These are phyloP conservation scores for Agaricus bisporus DNA, from an alignment of 768 basidiomycete genomes.

Conservation along the genomic window DNA sequence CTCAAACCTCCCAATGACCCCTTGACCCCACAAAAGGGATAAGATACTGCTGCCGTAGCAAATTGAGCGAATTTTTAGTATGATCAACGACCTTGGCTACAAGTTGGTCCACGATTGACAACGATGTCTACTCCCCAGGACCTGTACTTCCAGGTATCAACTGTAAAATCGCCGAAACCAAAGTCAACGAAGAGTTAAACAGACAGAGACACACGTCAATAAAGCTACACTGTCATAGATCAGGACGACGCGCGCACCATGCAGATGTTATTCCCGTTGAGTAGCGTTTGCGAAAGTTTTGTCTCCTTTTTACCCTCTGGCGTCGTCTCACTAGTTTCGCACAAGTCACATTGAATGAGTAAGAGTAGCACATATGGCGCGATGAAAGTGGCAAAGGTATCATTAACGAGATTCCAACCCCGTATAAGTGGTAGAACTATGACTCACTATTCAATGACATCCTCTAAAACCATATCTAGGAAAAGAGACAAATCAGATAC, in stretches of 20 bases:
- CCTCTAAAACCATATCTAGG: constrained; percentile 89
- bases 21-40: too few relatives aligned
- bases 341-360: not conserved
- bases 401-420: not conserved
- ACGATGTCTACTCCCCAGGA: constrained; percentile 13
- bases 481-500: not conserved
- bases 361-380: not conserved
- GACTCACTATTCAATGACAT: constrained; percentile 92
- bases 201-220: not conserved
- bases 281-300: constrained; percentile 76
- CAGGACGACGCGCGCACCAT: constrained; percentile 53
- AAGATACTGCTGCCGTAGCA: too few relatives aligned
- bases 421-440: not conserved
- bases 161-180: constrained; percentile 11
- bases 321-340: constrained; percentile 66
- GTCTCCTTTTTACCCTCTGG: constrained; percentile 77
- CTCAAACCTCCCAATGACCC: too few relatives aligned
- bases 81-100: not conserved
- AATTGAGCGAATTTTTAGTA: not conserved
- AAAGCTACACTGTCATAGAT: not conserved
- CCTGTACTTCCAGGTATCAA: constrained; percentile 34
- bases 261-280: constrained; percentile 96
- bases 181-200: not conserved
- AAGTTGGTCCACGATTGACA: not conserved
- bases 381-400: not conserved